These are phyloP conservation scores for Backusella sp. DNA, from an alignment of 192 early-diverging fungal genomes.

Conservation along the genomic window DNA sequence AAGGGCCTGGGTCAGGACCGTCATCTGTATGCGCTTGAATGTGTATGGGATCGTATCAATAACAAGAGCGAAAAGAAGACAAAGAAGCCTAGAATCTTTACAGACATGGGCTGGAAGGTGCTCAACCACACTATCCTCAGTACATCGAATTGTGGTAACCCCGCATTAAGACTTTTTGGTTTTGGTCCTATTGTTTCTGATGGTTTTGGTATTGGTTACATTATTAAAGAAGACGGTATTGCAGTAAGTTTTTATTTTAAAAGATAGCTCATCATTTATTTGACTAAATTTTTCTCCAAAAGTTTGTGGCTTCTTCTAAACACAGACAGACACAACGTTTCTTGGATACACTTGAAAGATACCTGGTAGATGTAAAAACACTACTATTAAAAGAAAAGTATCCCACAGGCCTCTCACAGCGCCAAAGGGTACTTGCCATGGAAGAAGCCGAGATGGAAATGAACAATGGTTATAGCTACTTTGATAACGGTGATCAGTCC, in stretches of 20 bases:
- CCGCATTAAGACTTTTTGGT: constrained; percentile 69
- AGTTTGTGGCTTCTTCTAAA: constrained; percentile 51
- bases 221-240: constrained; percentile 54
- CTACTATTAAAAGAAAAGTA: constrained; percentile 38
- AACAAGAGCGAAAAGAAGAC: background rate
- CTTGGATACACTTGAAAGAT: constrained; percentile 39
- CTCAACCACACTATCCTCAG: constrained; percentile 63
- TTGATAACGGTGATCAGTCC: constrained; percentile 36
- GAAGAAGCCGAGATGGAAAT: constrained; percentile 25
- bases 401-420: constrained; percentile 24
- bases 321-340: constrained; percentile 46
- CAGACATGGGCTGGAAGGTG: constrained; percentile 43
- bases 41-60: constrained; percentile 44
- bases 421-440: constrained; percentile 27
- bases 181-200: constrained; percentile 78
- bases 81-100: constrained; percentile 43
- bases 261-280: background rate
- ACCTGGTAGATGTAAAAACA: constrained; percentile 37
- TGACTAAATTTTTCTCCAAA: background rate
- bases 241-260: constrained; percentile 30
- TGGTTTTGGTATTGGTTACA: constrained; percentile 86
- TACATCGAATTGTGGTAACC: constrained; percentile 64
- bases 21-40: constrained; percentile 80
- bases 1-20: constrained; percentile 82
- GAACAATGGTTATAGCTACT: constrained; percentile 44